These are phyloP conservation scores for Chaetomium strumarium DNA, from an alignment of 2,329 filamentous ascomycete species.

Conservation along the genomic window DNA sequence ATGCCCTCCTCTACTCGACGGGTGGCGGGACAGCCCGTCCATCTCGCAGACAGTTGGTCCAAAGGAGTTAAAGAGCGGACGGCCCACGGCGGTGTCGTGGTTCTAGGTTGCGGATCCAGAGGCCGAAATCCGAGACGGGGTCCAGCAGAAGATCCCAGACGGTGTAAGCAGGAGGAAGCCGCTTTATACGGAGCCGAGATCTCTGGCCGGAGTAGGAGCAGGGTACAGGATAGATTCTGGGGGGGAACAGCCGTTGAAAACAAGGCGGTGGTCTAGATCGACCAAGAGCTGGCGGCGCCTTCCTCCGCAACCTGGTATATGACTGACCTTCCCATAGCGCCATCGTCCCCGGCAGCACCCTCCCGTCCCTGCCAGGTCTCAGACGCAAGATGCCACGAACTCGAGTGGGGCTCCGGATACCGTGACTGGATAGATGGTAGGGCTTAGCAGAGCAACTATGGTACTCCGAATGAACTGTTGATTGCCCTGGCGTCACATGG, in stretches of 20 bases:
- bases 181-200: constrained; percentile 12
- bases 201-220: not conserved
- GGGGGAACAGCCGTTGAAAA: not conserved
- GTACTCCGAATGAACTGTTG: constrained; percentile 21
- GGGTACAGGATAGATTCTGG: not conserved
- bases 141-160: not conserved
- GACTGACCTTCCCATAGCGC: constrained; percentile 14
- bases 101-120: not conserved
- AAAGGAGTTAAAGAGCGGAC: not conserved
- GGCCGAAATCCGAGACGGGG: not conserved
- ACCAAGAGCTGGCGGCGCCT: not conserved
- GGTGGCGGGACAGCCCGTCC: constrained; percentile 6
- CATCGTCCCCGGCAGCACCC: constrained; percentile 1
- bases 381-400: not conserved
- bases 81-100: not conserved
- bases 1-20: constrained; percentile 8
- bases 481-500: constrained; percentile 26
- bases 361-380: not conserved
- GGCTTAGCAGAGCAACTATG: constrained; percentile 10
- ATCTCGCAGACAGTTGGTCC: constrained; percentile 7
- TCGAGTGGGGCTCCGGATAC: constrained; percentile 13
- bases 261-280: constrained; percentile 15
- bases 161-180: not conserved
- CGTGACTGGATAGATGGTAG: not conserved
- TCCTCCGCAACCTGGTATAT: constrained; percentile 16